Evolutionary conservation across 2,329 filamentous ascomycete species (phyloP).

Genomic region (Colletotrichum cordylinicola): DNA sequence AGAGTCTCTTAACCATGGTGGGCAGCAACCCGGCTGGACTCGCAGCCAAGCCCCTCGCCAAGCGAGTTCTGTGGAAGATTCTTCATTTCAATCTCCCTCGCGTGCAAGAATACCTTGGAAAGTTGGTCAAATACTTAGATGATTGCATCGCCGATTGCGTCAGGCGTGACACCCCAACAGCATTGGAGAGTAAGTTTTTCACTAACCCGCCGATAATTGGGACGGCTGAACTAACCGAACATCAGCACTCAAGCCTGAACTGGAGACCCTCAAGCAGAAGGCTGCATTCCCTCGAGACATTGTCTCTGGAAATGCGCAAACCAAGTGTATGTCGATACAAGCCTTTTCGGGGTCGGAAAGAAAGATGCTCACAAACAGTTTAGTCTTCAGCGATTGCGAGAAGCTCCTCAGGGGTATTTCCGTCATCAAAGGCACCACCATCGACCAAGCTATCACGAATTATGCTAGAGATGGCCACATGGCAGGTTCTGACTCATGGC

Average conservation of each 20-base stretch:
- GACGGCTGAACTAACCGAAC: too few relatives aligned
- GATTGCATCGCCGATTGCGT: not conserved
- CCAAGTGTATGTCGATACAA: not conserved
- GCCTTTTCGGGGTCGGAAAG: too few relatives aligned
- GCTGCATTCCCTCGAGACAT: not conserved
- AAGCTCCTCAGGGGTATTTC: not conserved
- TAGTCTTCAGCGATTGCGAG: not conserved
- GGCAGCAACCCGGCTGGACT: not conserved
- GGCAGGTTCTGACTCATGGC: constrained; percentile 27
- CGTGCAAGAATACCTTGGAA: not conserved
- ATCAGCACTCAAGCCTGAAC: not conserved
- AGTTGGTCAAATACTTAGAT: not conserved
- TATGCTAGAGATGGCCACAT: constrained; percentile 13
- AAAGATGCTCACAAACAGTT: too few relatives aligned
- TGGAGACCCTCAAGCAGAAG: not conserved
- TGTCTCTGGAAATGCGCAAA: not conserved
- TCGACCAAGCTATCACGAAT: not conserved
- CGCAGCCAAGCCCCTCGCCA: not conserved
- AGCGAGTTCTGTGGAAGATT: not conserved
- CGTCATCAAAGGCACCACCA: not conserved
- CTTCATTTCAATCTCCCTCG: constrained; percentile 2
- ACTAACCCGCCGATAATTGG: too few relatives aligned
- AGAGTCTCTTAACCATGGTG: not conserved
- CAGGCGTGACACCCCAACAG: not conserved
- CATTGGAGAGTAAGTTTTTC: not conserved